Evolutionary conservation across 75 land plant species (phyloP).

Genomic region (Picea sitchensis): DNA sequence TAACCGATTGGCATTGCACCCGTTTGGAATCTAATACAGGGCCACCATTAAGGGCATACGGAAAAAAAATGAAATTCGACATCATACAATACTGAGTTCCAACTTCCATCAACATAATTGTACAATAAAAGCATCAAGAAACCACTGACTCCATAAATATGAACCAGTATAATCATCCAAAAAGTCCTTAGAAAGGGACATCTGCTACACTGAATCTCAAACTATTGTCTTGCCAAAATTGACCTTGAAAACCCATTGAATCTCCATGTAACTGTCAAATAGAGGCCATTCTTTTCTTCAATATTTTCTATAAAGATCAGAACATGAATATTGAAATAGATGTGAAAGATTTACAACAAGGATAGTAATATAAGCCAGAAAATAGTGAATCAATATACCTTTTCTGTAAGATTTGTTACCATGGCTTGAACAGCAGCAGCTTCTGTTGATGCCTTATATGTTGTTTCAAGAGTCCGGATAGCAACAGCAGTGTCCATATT

Average conservation of each 20-base stretch:
- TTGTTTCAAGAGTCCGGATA: slow-evolving; percentile 78
- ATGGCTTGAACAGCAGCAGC: slow-evolving; percentile 69
- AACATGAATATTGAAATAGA: background rate
- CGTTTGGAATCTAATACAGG: no score
- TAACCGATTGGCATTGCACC: background rate
- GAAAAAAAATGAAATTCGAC: background rate
- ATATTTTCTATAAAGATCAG: background rate
- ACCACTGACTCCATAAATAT: background rate
- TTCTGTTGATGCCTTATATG: slow-evolving; percentile 67
- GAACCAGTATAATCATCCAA: background rate
- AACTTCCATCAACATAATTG: background rate
- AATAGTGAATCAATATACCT: slow-evolving; percentile 28
- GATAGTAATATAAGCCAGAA: background rate
- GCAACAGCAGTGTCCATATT: slow-evolving; percentile 87
- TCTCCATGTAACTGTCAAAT: background rate
- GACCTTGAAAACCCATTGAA: background rate
- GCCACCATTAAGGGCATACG: no score
- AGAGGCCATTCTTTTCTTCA: background rate
- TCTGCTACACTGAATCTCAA: background rate
- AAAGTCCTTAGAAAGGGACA: background rate
- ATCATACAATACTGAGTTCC: background rate
- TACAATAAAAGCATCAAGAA: background rate
- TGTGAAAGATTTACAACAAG: background rate
- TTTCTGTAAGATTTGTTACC: slow-evolving; percentile 62
- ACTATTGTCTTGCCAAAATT: background rate